Conservation (phyloP, 495 filamentous ascomycete species). For the Tuber umbilicatum region DNA sequence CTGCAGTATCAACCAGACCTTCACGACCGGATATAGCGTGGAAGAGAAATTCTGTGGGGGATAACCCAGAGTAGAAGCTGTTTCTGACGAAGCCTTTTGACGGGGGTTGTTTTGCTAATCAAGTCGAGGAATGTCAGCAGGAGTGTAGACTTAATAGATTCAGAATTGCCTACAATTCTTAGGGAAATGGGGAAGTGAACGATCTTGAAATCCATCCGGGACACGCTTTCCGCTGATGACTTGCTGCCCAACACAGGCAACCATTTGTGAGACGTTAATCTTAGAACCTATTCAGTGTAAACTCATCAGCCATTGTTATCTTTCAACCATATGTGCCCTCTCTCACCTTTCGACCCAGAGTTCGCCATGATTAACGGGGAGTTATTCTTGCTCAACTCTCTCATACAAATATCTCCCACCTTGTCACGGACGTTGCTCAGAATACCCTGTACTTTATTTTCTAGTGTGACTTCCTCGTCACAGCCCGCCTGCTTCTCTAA, state of each 20-base stretch:
- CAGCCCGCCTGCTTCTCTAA: slow-evolving; percentile 80
- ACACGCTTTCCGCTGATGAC: slow-evolving; percentile 94
- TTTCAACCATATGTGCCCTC: neutral
- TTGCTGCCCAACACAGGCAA: slow-evolving; percentile 93
- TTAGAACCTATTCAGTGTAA: slow-evolving; percentile 55
- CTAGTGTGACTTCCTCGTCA: slow-evolving; percentile 83
- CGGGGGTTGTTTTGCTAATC: slow-evolving; percentile 62
- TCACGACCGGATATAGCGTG: slow-evolving; percentile 98
- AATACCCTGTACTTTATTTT: slow-evolving; percentile 83
- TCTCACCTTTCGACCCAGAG: slow-evolving; percentile 72
- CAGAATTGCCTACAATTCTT: slow-evolving; percentile 54
- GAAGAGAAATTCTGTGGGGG: slow-evolving; percentile 89
- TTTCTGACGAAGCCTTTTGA: slow-evolving; percentile 96
- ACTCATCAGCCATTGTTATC: neutral
- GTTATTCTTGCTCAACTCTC: slow-evolving; percentile 82
- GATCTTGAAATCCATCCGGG: slow-evolving; percentile 90
- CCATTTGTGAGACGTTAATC: slow-evolving; percentile 99
- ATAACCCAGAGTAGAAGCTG: slow-evolving; percentile 92
- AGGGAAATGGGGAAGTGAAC: slow-evolving; percentile 88
- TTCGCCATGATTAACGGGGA: slow-evolving; percentile 94
- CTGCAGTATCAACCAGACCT: slow-evolving; percentile 97
- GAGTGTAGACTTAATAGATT: neutral
- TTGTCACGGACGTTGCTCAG: slow-evolving; percentile 82
- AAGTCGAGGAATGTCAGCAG: neutral
- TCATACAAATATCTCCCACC: slow-evolving; percentile 86